These are phyloP conservation scores for Euphorbia peplus DNA, from an alignment of 345 rosid genomes.

Conservation along the genomic window DNA sequence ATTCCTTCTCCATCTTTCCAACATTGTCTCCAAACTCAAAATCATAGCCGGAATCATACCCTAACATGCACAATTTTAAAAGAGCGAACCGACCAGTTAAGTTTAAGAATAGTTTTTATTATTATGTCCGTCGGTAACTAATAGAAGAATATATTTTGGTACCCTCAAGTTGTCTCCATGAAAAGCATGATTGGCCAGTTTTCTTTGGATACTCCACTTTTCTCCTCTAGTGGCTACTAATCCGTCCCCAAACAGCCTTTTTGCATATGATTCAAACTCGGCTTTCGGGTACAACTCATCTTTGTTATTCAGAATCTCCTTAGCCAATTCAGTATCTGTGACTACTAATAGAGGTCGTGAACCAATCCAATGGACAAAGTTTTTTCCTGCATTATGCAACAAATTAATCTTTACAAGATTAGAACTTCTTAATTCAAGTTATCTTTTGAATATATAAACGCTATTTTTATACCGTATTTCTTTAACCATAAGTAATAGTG, in stretches of 20 bases:
- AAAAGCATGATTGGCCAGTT: constrained; percentile 46
- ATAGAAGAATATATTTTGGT: background rate
- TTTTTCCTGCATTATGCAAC: background rate
- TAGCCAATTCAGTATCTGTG: constrained; percentile 31
- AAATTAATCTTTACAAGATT: too few relatives aligned
- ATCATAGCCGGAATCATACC: constrained; percentile 36
- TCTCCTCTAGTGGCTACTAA: constrained; percentile 27
- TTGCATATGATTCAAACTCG: background rate
- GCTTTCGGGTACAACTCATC: constrained; percentile 21
- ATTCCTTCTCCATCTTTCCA: constrained; percentile 36
- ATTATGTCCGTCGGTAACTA: background rate
- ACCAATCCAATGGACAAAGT: background rate
- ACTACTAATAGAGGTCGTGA: constrained; percentile 3
- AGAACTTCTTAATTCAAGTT: too few relatives aligned
- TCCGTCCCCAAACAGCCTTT: constrained; percentile 38
- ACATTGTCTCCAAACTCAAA: constrained; percentile 37
- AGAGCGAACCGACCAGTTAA: too few relatives aligned
- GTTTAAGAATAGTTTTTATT: background rate
- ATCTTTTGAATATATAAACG: background rate
- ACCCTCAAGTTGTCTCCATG: constrained; percentile 45
- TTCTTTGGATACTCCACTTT: constrained; percentile 41
- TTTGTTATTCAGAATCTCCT: constrained; percentile 37
- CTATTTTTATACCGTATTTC: background rate
- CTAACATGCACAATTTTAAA: constrained; percentile 3
- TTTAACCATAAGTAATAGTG: background rate